These are phyloP conservation scores for Collybia nuda DNA, from an alignment of 768 basidiomycete species.

Conservation along the genomic window DNA sequence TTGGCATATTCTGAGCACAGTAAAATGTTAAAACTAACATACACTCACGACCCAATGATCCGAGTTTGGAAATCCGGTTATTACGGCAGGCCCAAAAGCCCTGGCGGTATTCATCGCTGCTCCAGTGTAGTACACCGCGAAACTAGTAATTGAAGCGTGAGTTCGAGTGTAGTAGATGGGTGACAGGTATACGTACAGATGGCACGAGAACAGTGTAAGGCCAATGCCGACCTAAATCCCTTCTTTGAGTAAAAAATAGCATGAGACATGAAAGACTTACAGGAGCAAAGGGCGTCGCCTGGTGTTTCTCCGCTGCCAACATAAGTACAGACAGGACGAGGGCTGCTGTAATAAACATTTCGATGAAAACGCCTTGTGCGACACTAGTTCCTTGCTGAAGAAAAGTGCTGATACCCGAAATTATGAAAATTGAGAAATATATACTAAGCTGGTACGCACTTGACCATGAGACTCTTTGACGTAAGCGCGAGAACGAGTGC, in stretches of 20 bases:
- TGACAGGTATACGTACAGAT: slow-evolving; percentile 41
- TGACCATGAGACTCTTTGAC: slow-evolving; percentile 51
- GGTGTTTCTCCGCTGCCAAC: slow-evolving; percentile 72
- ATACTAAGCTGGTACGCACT: slow-evolving; percentile 34
- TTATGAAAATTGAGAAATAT: slow-evolving; percentile 1
- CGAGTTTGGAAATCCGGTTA: slow-evolving; percentile 53
- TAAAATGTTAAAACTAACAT: not conserved
- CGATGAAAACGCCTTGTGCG: slow-evolving; percentile 66
- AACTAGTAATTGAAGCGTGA: slow-evolving; percentile 33
- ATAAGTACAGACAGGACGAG: slow-evolving; percentile 67
- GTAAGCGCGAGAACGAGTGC: slow-evolving; percentile 55
- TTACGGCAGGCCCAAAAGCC: slow-evolving; percentile 67
- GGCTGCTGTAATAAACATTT: slow-evolving; percentile 66
- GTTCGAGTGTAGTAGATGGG: not conserved
- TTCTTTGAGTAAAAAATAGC: not conserved
- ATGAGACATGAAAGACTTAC: slow-evolving; percentile 27
- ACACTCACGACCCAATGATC: slow-evolving; percentile 65
- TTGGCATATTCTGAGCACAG: slow-evolving; percentile 2
- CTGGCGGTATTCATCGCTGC: slow-evolving; percentile 70
- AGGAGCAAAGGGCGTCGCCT: slow-evolving; percentile 66
- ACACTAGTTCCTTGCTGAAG: slow-evolving; percentile 45
- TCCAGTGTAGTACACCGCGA: slow-evolving; percentile 61
- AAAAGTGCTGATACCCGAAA: slow-evolving; percentile 38
- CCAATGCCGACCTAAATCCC: slow-evolving; percentile 56
- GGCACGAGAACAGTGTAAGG: slow-evolving; percentile 61